Base-by-base conservation (phyloP, 352 stramenopile genomes). In the Globisporangium uncinulatum region DNA sequence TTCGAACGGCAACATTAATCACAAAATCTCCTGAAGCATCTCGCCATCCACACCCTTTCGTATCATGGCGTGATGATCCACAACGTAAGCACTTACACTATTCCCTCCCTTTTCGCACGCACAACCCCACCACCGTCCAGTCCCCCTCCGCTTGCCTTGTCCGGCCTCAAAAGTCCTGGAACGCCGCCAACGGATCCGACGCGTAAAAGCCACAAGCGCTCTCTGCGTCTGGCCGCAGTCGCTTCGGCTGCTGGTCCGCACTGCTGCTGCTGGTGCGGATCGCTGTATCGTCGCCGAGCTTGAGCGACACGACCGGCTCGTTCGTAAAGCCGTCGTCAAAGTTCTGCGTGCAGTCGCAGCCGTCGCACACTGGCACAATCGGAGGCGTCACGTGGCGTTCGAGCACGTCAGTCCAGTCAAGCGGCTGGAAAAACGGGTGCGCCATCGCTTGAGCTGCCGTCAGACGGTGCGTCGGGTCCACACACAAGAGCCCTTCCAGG, bases 251-350 rank as follows among this genome's bases (percentile, higher is more conserved):
- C 29, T 34, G n/a, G 10, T 41, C 51, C 8, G 6, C 14, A 17
- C 14, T 24, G 51, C 20, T 47, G 21, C 11, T 46, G 47, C 29
- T 52, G n/a, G 32, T 37, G 32, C 34, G 34, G 1, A 3, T 6
- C 47, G 47, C 42, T 6, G 10, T 10, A 6, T 10, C n/a, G 8
- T 34, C n/a, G 19, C 32, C 51, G 17, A 58, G 53, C 29, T 42
- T 43, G 24, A 89, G 67, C 20, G 70, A 78, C 39, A 71, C 43
- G 48, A 91, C 78, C 0, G 72, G 76, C 44, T 81, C 75, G 37
- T 55, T 79, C 39, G 83, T 94, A 60, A 92, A 94, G 54, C 83
- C 83, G 63, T 91, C 80, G 76, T 94, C 83, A 64, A 94, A 94
- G 66, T 94, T 92, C 36, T 81, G 66, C 9, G 79, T 91, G 65